phyloP scores from a whole-genome alignment of 2,329 filamentous ascomycete species.

The Pezicula radicicola region DNA sequence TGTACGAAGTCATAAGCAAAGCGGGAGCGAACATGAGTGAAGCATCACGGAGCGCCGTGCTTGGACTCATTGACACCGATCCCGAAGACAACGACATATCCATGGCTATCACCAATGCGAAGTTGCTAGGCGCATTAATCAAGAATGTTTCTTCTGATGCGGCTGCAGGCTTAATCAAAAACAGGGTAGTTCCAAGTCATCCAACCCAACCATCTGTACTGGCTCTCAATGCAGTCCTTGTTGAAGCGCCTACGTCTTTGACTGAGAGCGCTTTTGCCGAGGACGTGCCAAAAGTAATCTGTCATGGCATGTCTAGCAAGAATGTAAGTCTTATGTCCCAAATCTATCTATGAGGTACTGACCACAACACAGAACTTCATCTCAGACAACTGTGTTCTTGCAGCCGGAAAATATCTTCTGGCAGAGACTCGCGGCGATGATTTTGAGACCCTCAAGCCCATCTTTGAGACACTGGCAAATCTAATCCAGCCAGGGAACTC shows the following conservation, averaged over 20 bases:
- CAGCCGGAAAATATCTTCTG: slow-evolving; percentile 86
- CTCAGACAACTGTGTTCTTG: slow-evolving; percentile 83
- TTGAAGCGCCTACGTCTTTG: slow-evolving; percentile 73
- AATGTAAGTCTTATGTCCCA: slow-evolving; percentile 52
- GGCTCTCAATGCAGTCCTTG: slow-evolving; percentile 82
- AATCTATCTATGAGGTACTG: slow-evolving; percentile 12
- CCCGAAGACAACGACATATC: slow-evolving; percentile 69
- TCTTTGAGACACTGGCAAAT: slow-evolving; percentile 75
- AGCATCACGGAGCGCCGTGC: slow-evolving; percentile 77
- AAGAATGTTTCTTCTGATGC: slow-evolving; percentile 77
- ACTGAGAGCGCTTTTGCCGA: slow-evolving; percentile 63
- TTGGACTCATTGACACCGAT: slow-evolving; percentile 85
- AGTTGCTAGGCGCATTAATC: slow-evolving; percentile 83
- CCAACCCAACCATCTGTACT: slow-evolving; percentile 78
- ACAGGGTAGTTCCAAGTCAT: slow-evolving; percentile 74
- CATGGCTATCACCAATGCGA: slow-evolving; percentile 88
- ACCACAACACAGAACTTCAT: slow-evolving; percentile 63
- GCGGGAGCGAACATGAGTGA: slow-evolving; percentile 95
- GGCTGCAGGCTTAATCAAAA: slow-evolving; percentile 57
- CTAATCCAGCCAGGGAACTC: slow-evolving; percentile 76
- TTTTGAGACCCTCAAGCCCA: slow-evolving; percentile 73
- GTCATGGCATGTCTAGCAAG: slow-evolving; percentile 74
- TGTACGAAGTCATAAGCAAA: slow-evolving; percentile 95
- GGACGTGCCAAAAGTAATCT: slow-evolving; percentile 74
- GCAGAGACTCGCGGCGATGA: slow-evolving; percentile 60